These are phyloP conservation scores for Claviceps purpurea DNA, from an alignment of 2,329 filamentous ascomycete genomes.

Conservation along the genomic window DNA sequence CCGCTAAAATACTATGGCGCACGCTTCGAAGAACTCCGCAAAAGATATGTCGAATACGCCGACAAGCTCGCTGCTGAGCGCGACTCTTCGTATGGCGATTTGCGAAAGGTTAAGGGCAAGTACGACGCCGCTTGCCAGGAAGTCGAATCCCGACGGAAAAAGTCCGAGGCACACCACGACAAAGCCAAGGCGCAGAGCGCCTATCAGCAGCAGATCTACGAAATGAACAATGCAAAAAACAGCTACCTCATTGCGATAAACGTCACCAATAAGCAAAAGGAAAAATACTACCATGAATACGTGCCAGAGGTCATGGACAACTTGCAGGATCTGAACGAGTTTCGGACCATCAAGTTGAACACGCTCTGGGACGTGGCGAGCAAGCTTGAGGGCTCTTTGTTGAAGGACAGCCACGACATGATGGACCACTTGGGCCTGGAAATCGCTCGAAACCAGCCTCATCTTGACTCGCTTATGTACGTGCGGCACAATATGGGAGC, in stretches of 20 bases:
- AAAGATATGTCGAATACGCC: slow-evolving; percentile 80
- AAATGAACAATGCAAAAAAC: slow-evolving; percentile 98
- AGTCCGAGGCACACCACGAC: slow-evolving; percentile 87
- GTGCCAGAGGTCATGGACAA: slow-evolving; percentile 87
- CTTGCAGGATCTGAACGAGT: slow-evolving; percentile 86
- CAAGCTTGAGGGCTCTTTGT: slow-evolving; percentile 64
- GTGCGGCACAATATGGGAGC: slow-evolving; percentile 74
- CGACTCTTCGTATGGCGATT: slow-evolving; percentile 67
- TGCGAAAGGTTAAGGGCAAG: slow-evolving; percentile 83
- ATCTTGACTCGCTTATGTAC: slow-evolving; percentile 96
- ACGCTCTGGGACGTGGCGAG: slow-evolving; percentile 71
- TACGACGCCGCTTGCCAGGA: slow-evolving; percentile 91
- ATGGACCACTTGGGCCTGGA: slow-evolving; percentile 63
- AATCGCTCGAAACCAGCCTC: slow-evolving; percentile 75
- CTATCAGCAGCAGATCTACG: slow-evolving; percentile 81
- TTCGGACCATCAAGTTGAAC: slow-evolving; percentile 73
- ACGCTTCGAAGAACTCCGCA: slow-evolving; percentile 84
- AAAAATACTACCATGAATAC: slow-evolving; percentile 95
- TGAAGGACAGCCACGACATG: slow-evolving; percentile 59
- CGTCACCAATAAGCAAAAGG: slow-evolving; percentile 94
- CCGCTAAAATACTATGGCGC: slow-evolving; percentile 62
- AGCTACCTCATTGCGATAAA: slow-evolving; percentile 95
- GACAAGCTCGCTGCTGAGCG: slow-evolving; percentile 80
- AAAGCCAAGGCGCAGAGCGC: slow-evolving; percentile 83
- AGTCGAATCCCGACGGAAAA: slow-evolving; percentile 87